Evolutionary conservation across 345 rosid species (phyloP).

Genomic region (Syzygium oleosum): DNA sequence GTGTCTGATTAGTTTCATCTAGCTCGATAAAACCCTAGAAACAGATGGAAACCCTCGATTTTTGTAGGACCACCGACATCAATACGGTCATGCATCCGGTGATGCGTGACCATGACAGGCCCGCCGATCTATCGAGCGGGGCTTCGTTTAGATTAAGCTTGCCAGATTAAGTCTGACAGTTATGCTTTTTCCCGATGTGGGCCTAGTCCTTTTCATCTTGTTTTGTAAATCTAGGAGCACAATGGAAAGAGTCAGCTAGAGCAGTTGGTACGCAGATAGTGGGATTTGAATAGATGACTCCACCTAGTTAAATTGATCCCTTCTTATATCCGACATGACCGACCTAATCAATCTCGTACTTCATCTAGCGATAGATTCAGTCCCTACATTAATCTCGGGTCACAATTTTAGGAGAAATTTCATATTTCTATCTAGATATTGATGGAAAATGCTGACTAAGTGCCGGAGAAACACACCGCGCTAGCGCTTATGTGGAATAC

Average conservation of each 20-base stretch:
- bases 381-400: not conserved
- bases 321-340: not conserved
- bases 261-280: not conserved
- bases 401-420: not conserved
- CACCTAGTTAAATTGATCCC: not conserved
- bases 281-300: not conserved
- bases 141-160: too few species aligned
- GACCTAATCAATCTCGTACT: not conserved
- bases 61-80: not conserved
- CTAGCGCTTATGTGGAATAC: not conserved
- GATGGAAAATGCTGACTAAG: not conserved
- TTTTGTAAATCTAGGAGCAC: not conserved
- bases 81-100: not conserved
- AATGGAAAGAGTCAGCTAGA: not conserved
- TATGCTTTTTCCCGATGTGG: not conserved
- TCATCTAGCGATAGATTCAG: not conserved
- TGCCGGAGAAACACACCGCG: not conserved
- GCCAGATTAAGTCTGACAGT: too few species aligned
- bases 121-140: not conserved
- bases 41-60: not conserved
- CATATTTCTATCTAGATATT: not conserved
- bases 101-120: not conserved
- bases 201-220: not conserved
- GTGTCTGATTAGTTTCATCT: not conserved
- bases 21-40: not conserved